Evolutionary conservation across 768 basidiomycete species (phyloP), one percentile per base, ranked within the genome.

Genomic region (Phanerochaete carnosa): DNA sequence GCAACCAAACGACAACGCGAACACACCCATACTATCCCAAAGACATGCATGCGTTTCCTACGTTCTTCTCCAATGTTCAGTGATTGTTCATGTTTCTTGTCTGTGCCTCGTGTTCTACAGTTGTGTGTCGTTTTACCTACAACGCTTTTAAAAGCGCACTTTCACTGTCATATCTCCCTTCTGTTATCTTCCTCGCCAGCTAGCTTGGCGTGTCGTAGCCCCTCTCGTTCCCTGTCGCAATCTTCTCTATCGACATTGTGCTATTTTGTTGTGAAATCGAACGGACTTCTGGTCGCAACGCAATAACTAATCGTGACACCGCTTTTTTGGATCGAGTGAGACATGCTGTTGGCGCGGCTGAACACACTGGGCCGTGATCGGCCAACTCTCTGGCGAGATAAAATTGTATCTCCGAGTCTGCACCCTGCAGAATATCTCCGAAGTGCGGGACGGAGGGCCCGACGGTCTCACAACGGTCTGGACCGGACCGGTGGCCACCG

Each of bases 171-270:
- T 50, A 39, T 60, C 58, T 61, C 51, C 49, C 57, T 61, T 50
- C 52, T 58, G 45, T 55, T 56, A 55, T 55, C 51, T 57, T 57
- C 45, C 52, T 46, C 33, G 22, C 47, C 52, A 60, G 45, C 45
- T 64, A 58, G 62, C 63, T 59, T 61, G 65, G 59, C 64, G 64
- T 64, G 62, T 58, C 50, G 60, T 61, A 45, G 60, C 61, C 61
- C 64, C 57, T 52, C 56, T 66, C 62, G 64, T 67, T 66, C 51
- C 58, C 62, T 67, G 69, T 70, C 62, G 65, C 66, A 65, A 45
- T 56, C 46, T 59, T 61, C 51, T 56, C 57, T 58, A 47, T 64
- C 60, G 60, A 59, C 37, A 60, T 55, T 63, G 62, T 61, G 54
- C 59, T 63, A 49, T 63, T 53, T 56, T 54, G 58, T 61, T 57